These are phyloP conservation scores for Trichophyton equinum DNA, from an alignment of 2,329 filamentous ascomycete species.

Conservation along the genomic window DNA sequence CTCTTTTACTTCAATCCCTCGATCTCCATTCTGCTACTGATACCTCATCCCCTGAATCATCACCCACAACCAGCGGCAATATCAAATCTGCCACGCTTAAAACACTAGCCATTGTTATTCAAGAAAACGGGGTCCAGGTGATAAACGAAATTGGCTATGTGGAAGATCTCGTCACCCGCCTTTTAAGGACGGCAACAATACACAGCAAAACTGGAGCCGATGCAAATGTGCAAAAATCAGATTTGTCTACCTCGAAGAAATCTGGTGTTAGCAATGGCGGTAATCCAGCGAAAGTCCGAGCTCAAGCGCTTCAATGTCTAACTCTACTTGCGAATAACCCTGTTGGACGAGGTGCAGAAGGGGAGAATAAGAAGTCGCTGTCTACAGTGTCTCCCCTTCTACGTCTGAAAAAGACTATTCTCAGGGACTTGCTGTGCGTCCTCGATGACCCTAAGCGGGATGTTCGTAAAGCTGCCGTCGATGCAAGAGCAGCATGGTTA, in stretches of 20 bases:
- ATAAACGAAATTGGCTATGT: constrained; percentile 43
- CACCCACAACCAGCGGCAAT: constrained; percentile 32
- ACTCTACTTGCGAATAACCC: constrained; percentile 26
- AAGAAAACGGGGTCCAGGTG: constrained; percentile 42
- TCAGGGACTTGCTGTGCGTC: constrained; percentile 41
- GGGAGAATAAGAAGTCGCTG: constrained; percentile 13
- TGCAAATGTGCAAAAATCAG: not conserved
- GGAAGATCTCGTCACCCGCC: constrained; percentile 43
- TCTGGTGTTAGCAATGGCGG: constrained; percentile 8
- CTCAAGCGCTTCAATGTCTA: constrained; percentile 27
- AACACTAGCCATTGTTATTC: constrained; percentile 46
- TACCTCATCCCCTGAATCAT: constrained; percentile 12
- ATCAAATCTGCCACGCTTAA: constrained; percentile 50
- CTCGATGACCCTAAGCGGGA: constrained; percentile 52
- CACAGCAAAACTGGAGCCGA: not conserved
- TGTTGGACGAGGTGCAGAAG: constrained; percentile 16
- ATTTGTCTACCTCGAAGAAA: not conserved
- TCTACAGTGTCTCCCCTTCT: constrained; percentile 36
- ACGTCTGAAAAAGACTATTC: constrained; percentile 44
- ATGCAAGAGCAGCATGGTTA: constrained; percentile 49
- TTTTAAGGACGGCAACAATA: constrained; percentile 38
- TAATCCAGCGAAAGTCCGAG: constrained; percentile 23
- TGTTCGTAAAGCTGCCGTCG: constrained; percentile 51
- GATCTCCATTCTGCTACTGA: constrained; percentile 34
- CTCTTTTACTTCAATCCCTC: constrained; percentile 50